These are phyloP conservation scores for Aspergillus incahuasiensis DNA, from an alignment of 495 filamentous ascomycete species.

Conservation along the genomic window DNA sequence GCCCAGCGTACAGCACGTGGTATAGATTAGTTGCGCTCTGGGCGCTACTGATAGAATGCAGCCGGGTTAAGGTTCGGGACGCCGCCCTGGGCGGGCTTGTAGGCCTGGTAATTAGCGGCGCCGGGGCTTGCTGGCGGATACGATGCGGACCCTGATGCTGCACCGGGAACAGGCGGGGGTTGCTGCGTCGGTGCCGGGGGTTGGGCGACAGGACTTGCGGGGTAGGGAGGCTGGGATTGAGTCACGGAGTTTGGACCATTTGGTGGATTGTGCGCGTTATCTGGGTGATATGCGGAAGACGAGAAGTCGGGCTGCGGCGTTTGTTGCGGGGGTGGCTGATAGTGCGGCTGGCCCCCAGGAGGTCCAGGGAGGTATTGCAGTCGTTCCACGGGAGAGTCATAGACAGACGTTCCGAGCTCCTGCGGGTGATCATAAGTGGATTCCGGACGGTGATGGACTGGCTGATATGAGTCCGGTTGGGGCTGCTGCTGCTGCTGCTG, in stretches of 20 bases:
- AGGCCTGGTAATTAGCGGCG: slow-evolving; percentile 47
- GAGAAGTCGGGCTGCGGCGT: slow-evolving; percentile 47
- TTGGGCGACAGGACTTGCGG: slow-evolving; percentile 34
- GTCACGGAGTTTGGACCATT: slow-evolving; percentile 31
- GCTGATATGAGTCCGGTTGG: slow-evolving; percentile 37
- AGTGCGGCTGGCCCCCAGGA: slow-evolving; percentile 39
- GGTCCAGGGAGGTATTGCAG: slow-evolving; percentile 44
- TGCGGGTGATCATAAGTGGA: slow-evolving; percentile 76
- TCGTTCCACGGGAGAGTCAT: slow-evolving; percentile 70
- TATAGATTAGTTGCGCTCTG: not conserved
- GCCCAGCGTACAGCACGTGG: not conserved
- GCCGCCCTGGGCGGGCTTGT: slow-evolving; percentile 39
- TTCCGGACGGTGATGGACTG: slow-evolving; percentile 53
- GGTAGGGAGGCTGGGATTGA: slow-evolving; percentile 43
- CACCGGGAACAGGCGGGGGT: slow-evolving; percentile 38
- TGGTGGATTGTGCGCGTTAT: slow-evolving; percentile 43
- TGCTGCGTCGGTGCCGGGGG: slow-evolving; percentile 48
- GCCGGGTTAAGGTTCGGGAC: slow-evolving; percentile 35
- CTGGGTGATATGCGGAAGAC: slow-evolving; percentile 54
- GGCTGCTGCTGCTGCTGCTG: slow-evolving; percentile 34
- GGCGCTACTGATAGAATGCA: slow-evolving; percentile 40
- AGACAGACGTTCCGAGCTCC: slow-evolving; percentile 78
- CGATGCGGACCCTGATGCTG: slow-evolving; percentile 39
- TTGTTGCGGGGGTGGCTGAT: slow-evolving; percentile 32
- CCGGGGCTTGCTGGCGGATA: slow-evolving; percentile 38